phyloP scores from a whole-genome alignment of 2,329 filamentous ascomycete genomes.

The Exophiala oligosperma region DNA sequence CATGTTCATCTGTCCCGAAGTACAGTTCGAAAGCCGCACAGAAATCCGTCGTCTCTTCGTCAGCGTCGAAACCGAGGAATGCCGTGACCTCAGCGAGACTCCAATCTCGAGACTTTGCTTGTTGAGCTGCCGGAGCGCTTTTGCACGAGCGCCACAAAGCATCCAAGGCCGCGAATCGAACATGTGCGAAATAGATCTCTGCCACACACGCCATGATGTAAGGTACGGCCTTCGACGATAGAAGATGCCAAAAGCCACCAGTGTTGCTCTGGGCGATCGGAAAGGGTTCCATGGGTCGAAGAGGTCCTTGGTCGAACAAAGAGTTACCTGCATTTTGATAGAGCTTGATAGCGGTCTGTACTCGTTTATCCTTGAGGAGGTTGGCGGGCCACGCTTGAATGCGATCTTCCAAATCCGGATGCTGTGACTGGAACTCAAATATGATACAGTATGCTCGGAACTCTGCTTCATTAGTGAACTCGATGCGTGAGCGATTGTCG shows the following conservation, averaged over 20 bases:
- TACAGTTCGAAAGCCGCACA: constrained; percentile 55
- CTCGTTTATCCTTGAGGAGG: constrained; percentile 51
- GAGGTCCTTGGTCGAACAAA: constrained; percentile 51
- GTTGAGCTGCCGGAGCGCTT: constrained; percentile 47
- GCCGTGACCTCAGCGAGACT: constrained; percentile 53
- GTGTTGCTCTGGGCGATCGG: constrained; percentile 60
- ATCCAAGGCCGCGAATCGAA: constrained; percentile 58
- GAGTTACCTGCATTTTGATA: constrained; percentile 57
- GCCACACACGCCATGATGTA: constrained; percentile 66
- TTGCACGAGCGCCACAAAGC: constrained; percentile 56
- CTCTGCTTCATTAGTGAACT: constrained; percentile 61
- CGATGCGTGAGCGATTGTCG: constrained; percentile 50
- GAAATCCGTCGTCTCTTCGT: constrained; percentile 54
- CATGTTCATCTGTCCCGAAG: constrained; percentile 48
- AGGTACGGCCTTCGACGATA: constrained; percentile 56
- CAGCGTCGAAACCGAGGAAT: constrained; percentile 57
- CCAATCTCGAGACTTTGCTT: constrained; percentile 56
- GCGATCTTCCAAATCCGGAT: constrained; percentile 58
- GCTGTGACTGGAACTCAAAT: constrained; percentile 53
- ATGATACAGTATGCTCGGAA: constrained; percentile 64
- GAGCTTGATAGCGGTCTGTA: constrained; percentile 58
- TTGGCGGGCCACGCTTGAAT: constrained; percentile 56
- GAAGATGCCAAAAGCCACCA: constrained; percentile 57
- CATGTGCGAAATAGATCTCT: constrained; percentile 61
- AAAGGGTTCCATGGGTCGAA: constrained; percentile 51